phyloP scores from a whole-genome alignment of 2,329 filamentous ascomycete genomes.

The Colletotrichum sp. region DNA sequence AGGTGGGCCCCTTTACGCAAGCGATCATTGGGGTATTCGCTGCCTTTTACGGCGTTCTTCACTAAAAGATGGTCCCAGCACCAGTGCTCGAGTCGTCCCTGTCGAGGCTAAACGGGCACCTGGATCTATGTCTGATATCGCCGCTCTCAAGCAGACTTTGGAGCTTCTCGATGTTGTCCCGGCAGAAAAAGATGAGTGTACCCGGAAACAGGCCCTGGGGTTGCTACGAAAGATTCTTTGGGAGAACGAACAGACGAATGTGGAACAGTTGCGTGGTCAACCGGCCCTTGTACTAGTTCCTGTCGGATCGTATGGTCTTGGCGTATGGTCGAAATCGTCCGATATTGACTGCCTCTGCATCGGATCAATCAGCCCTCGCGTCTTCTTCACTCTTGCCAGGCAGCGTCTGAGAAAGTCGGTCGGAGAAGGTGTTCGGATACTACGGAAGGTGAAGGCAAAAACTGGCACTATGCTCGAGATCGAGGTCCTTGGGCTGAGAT shows the following conservation, averaged over 20 bases:
- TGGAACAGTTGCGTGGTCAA: conserved; percentile 18
- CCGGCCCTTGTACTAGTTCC: conserved; percentile 57
- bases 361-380: conserved; percentile 63
- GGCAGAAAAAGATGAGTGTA: conserved; percentile 43
- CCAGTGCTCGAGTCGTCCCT: conserved; percentile 28
- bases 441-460: conserved; percentile 63
- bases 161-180: conserved; percentile 48
- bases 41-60: conserved; percentile 37
- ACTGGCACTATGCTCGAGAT: conserved; percentile 71
- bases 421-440: conserved; percentile 48
- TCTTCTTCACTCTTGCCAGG: conserved; percentile 65
- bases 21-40: conserved; percentile 65
- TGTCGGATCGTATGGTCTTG: conserved; percentile 71
- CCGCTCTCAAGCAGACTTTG: conserved; percentile 43
- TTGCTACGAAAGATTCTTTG: conserved; percentile 48
- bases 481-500: conserved; percentile 59
- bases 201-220: conserved; percentile 48
- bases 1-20: conserved; percentile 38
- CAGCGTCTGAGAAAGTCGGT: conserved; percentile 58
- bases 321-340: conserved; percentile 64
- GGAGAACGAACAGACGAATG: conserved; percentile 29
- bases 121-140: conserved; percentile 32
- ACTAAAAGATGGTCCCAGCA: not conserved
- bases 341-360: conserved; percentile 72
- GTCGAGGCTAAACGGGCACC: conserved; percentile 37